A percentile compares a stretch with the other conserved stretches of the same genome.
Evolutionary conservation across 2,329 filamentous ascomycete species (phyloP).

Genomic region (Pestalotiopsis sp.): DNA sequence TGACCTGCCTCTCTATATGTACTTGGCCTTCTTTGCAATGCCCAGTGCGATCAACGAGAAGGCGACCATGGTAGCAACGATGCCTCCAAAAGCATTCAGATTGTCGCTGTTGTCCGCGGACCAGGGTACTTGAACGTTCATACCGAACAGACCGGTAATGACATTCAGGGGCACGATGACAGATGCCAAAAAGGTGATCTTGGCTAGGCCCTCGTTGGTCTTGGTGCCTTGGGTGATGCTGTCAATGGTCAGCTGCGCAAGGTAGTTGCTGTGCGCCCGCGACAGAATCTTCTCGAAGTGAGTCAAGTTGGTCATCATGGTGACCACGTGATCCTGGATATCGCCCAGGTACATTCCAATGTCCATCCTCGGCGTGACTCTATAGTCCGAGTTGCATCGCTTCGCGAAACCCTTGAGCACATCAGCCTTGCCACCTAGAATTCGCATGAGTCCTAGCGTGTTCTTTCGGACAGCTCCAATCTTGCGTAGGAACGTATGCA

Average conservation of each 20-base stretch:
- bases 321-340: conserved; percentile 98
- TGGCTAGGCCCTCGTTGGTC: conserved; percentile 87
- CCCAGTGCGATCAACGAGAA: conserved; percentile 53
- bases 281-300: conserved; percentile 99
- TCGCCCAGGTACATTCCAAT: conserved; percentile 96
- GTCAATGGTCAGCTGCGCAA: conserved; percentile 91
- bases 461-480: conserved; percentile 94
- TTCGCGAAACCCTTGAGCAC: conserved; percentile 98
- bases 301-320: conserved; percentile 94
- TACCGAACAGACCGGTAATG: conserved; percentile 83
- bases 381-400: conserved; percentile 97
- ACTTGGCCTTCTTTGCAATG: conserved; percentile 46
- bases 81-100: conserved; percentile 63
- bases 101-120: conserved; percentile 36
- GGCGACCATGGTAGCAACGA: conserved; percentile 57
- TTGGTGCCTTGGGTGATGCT: conserved; percentile 86
- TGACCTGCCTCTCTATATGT: conserved; percentile 40
- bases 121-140: conserved; percentile 82
- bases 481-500: conserved; percentile 80
- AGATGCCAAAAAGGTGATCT: conserved; percentile 92
- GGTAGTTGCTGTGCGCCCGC: conserved; percentile 91
- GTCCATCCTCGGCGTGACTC: conserved; percentile 92
- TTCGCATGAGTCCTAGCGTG: conserved; percentile 88
- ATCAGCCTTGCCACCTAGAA: conserved; percentile 96
- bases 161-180: conserved; percentile 96